Base-by-base conservation (phyloP, 805 yeast species). In the Wickerhamiella sergipiensis region DNA sequence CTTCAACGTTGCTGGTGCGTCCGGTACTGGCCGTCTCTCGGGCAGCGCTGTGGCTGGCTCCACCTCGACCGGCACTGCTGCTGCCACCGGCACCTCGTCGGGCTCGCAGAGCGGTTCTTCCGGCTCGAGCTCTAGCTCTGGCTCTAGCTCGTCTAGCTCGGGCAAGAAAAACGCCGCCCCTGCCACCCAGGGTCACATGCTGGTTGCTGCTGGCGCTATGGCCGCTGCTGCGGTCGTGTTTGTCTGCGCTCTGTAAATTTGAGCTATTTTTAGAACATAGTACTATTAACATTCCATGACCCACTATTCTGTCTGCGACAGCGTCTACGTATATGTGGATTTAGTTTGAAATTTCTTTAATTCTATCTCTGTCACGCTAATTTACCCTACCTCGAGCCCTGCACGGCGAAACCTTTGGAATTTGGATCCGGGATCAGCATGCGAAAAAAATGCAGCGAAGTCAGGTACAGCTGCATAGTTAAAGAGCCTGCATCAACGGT, bases 1-100 rank as follows among this genome's bases (percentile, higher is more conserved):
- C 54, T 61, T 85, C 57, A 65, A 68, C 21, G 75, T 80, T 58
- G 88, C 89, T 58, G 94, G 94, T 64, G 55, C 75, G 53, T 73
- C 75, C 48, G 95, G 94, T 65, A 64, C 79, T 52, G 86, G 87
- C 51, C 54, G 78, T 26, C 72, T 80, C 52, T 62, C 77, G 44
- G 74, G 69, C 49, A 59, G 65, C 23, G 66, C 46, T 55, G 47
- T 53, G 39, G 22, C 52, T n/a, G 59, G 53, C 22, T 33, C 51
- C 15, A 29, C 33, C 9, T 29, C 33, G 33, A 29, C 33, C 29
- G 52, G 55, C 49, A 54, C 50, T 45, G 59, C 52, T 36, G 53
- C 56, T 40, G 53, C 53, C 21, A 50, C 47, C 29, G 51, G 50
- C 48, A 33, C 57, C 45, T 22, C 45, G 31, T 42, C 58, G 13